Base-by-base conservation (phyloP, 1,139 yeast species). In the Candida neerlandica region DNA sequence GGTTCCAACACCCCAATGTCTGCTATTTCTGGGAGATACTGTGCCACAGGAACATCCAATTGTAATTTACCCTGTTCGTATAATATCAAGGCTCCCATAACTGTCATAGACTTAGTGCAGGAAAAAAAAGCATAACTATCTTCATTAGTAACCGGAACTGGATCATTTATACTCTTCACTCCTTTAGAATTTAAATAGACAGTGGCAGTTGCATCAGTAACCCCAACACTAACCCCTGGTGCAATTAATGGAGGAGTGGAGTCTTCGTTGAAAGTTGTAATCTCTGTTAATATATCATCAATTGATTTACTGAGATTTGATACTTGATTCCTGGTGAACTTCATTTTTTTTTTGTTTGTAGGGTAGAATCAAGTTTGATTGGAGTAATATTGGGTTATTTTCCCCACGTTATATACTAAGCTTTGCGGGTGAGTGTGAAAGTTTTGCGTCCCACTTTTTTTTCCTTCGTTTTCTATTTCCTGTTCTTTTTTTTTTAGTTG, bases 81-180 rank as follows among this genome's bases (percentile, higher is more conserved):
- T 26, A 80, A 66, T 42, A 73, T 74, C 49, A 81, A 62, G 2
- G 71, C 63, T 0, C 80, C 84, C 60, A 76, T 69, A 0, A 78
- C 70, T 1, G 83, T 77, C 48, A 79, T 59, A 2, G 78, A 59
- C 56, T 81, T 81, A 12, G 85, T 77, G 50, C 80, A 75, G 12
- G 84, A 77, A 41, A 71, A 80, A 43, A 63, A 65, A 50, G 75
- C 65, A 51, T 75, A 65, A 14, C 67, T 56, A 41, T 68, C 61
- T 41, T 77, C 75, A 34, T 59, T 59, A 9, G 48, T 49, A 1
- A 58, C 50, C 26, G 60, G 57, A n/a, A 44, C 49, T 10, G 53
- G 57, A 53, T 75, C 53, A 12, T 62, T 58, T 5, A 63, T 33
- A 41, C 58, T 57, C 40, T 56, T 57, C 5, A 61, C 56, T 1